Conservation (phyloP, 371 early-diverging fungal genomes). For the Thermomucor indicae-seudaticae region DNA sequence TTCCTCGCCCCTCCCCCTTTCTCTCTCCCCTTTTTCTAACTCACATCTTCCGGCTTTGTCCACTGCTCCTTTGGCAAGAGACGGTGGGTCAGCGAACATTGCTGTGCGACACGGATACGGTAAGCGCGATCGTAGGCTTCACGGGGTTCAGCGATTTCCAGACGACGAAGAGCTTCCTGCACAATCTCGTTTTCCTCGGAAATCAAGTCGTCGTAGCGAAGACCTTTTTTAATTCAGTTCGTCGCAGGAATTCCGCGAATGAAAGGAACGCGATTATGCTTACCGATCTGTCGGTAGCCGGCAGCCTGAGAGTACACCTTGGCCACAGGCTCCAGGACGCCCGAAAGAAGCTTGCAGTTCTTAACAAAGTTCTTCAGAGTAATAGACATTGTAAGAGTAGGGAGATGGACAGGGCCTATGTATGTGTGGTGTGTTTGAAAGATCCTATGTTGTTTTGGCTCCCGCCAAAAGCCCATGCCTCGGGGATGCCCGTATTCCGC, state of each 20-base stretch:
- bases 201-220: constrained; percentile 90
- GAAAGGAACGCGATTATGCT: neutral
- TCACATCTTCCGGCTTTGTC: constrained; percentile 76
- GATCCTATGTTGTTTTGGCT: neutral
- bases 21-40: constrained; percentile 1
- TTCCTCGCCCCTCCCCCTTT: neutral
- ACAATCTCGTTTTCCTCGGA: constrained; percentile 82
- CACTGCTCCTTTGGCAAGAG: constrained; percentile 70
- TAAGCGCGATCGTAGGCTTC: constrained; percentile 76
- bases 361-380: constrained; percentile 50
- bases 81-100: constrained; percentile 69
- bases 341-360: constrained; percentile 58
- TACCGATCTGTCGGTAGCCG: constrained; percentile 80
- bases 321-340: constrained; percentile 68
- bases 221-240: constrained; percentile 49
- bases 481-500: too few relatives aligned
- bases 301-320: constrained; percentile 70
- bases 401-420: too few relatives aligned
- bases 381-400: constrained; percentile 33
- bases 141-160: constrained; percentile 60
- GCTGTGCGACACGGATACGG: constrained; percentile 82
- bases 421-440: too few relatives aligned
- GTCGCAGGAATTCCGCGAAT: neutral
- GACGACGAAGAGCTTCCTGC: constrained; percentile 84
- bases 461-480: neutral